A percentile compares a stretch with the other conserved stretches of the same genome.
These are phyloP conservation scores for Acacia pycnantha DNA, from an alignment of 331 rosid genomes.

Conservation along the genomic window DNA sequence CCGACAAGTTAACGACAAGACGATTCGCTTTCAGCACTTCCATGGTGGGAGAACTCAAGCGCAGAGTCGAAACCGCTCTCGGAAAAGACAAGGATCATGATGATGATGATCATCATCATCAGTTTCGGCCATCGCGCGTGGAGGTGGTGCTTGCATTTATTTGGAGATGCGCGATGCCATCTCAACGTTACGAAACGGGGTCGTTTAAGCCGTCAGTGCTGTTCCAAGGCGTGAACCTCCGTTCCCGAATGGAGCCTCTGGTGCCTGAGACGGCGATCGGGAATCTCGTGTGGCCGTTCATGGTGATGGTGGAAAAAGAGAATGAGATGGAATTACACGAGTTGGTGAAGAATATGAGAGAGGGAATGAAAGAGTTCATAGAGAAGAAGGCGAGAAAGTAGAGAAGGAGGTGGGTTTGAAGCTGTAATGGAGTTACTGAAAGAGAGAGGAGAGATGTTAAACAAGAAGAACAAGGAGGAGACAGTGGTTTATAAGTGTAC, in stretches of 20 bases:
- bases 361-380: conserved; percentile 24
- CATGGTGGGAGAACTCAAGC: conserved; percentile 33
- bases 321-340: conserved; percentile 18
- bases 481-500: conserved; percentile 31
- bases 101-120: not conserved
- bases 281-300: conserved; percentile 44
- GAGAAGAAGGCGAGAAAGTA: conserved; percentile 27
- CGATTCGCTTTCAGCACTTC: conserved; percentile 31
- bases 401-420: conserved; percentile 24
- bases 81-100: not conserved
- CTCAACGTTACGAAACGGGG: not conserved
- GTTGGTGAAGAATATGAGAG: conserved; percentile 40
- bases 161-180: conserved; percentile 36
- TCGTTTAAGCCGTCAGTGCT: conserved; percentile 33
- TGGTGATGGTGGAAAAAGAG: conserved; percentile 37
- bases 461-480: not conserved
- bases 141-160: conserved; percentile 42
- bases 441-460: conserved; percentile 31
- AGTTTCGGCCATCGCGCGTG: conserved; percentile 39
- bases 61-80: not conserved
- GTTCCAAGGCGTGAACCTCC: conserved; percentile 54
- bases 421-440: conserved; percentile 35
- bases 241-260: conserved; percentile 35
- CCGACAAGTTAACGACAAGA: conserved; percentile 13
- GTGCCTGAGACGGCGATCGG: conserved; percentile 27